Percentiles rank a stretch among this genome's conserved stretches.
Conservation (phyloP, 2,329 filamentous ascomycete species). For the Fusarium avenaceum region DNA sequence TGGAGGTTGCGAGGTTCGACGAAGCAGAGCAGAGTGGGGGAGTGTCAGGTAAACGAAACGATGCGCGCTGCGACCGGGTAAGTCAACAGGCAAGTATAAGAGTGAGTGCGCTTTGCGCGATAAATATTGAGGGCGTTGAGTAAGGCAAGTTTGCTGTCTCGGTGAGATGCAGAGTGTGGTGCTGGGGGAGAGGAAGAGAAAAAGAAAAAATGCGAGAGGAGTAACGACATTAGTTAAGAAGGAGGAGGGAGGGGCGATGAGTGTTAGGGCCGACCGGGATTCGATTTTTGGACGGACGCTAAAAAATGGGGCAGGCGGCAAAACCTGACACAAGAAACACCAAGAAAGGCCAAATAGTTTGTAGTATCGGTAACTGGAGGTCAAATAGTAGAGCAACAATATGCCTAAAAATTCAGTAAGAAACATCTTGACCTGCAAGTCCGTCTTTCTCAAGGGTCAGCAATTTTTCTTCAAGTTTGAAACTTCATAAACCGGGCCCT, state of each 20-base stretch:
- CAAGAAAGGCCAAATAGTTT: neutral
- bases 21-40: slow-evolving; percentile 26
- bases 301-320: slow-evolving; percentile 47
- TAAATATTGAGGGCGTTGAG: slow-evolving; percentile 27
- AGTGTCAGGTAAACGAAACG: slow-evolving; percentile 27
- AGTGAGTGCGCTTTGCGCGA: slow-evolving; percentile 43
- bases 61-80: slow-evolving; percentile 48
- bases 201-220: slow-evolving; percentile 39
- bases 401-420: neutral
- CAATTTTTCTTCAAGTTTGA: neutral
- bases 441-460: no score
- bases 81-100: slow-evolving; percentile 47
- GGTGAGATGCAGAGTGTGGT: slow-evolving; percentile 45
- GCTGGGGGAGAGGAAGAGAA: slow-evolving; percentile 39
- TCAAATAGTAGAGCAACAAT: neutral
- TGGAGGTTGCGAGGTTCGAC: slow-evolving; percentile 21
- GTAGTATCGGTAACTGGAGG: neutral
- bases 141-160: slow-evolving; percentile 45
- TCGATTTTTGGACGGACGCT: slow-evolving; percentile 39
- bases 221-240: slow-evolving; percentile 43
- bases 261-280: slow-evolving; percentile 48
- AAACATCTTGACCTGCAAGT: no score
- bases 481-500: neutral
- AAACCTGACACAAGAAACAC: slow-evolving; percentile 14
- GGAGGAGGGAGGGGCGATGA: slow-evolving; percentile 40